Conservation (phyloP, 2,329 filamentous ascomycete genomes). For the Diaporthe australafricana region DNA sequence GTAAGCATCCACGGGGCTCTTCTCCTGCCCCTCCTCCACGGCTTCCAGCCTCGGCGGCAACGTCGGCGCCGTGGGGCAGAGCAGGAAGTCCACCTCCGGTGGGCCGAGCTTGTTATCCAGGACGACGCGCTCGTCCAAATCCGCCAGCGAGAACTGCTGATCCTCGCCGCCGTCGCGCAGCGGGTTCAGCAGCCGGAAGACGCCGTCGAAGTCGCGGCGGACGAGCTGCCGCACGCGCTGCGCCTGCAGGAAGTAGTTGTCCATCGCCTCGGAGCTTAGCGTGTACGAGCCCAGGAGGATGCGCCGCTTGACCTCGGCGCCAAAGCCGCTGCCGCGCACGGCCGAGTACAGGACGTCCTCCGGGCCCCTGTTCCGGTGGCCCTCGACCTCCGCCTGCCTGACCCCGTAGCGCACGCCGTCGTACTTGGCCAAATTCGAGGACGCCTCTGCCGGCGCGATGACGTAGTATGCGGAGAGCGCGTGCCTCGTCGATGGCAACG, state of each 20-base stretch:
- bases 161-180: slow-evolving; percentile 59
- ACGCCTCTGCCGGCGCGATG: slow-evolving; percentile 92
- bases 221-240: slow-evolving; percentile 88
- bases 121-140: slow-evolving; percentile 64
- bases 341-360: slow-evolving; percentile 79
- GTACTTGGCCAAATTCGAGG: slow-evolving; percentile 96
- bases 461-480: slow-evolving; percentile 96
- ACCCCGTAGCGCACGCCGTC: slow-evolving; percentile 86
- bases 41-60: slow-evolving; percentile 61
- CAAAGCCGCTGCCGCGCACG: slow-evolving; percentile 81
- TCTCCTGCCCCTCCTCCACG: slow-evolving; percentile 54
- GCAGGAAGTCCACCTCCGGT: slow-evolving; percentile 81
- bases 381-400: slow-evolving; percentile 33
- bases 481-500: slow-evolving; percentile 84
- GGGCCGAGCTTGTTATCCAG: slow-evolving; percentile 69
- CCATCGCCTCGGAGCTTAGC: slow-evolving; percentile 88
- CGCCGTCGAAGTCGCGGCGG: slow-evolving; percentile 84
- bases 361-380: slow-evolving; percentile 59
- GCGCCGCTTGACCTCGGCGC: slow-evolving; percentile 84
- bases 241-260: slow-evolving; percentile 97
- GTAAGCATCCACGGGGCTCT: slow-evolving; percentile 77
- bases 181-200: slow-evolving; percentile 78
- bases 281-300: slow-evolving; percentile 92
- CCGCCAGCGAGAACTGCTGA: slow-evolving; percentile 67
- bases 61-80: slow-evolving; percentile 86